Conservation (phyloP, 768 basidiomycete species). For the Russula virescens region DNA sequence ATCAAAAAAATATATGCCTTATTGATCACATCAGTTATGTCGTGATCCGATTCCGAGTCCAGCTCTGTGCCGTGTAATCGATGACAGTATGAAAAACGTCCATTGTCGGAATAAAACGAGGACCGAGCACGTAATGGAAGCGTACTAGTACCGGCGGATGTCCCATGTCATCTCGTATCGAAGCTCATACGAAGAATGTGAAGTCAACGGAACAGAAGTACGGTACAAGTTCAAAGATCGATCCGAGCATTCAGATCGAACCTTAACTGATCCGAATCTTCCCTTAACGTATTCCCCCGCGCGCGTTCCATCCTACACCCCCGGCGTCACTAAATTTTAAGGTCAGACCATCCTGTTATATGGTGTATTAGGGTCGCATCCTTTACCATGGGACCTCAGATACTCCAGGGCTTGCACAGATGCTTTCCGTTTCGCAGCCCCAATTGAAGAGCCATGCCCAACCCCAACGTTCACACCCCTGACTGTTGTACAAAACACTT, state of each 20-base stretch:
- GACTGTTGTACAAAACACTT: not conserved
- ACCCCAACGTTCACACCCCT: slow-evolving; percentile 14
- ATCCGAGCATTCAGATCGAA: not conserved
- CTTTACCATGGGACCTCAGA: slow-evolving; percentile 10
- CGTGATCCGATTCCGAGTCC: too few relatives aligned
- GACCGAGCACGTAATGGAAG: slow-evolving; percentile 15
- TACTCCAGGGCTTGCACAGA: slow-evolving; percentile 16
- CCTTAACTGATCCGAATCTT: not conserved
- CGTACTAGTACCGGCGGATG: not conserved
- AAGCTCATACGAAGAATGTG: too few relatives aligned
- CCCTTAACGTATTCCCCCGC: not conserved
- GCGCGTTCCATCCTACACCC: too few relatives aligned
- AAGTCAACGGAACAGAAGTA: too few relatives aligned
- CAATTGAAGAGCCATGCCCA: slow-evolving; percentile 14
- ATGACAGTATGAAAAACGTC: too few relatives aligned
- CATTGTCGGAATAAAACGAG: not conserved
- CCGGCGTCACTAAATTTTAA: not conserved
- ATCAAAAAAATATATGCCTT: slow-evolving; percentile 80
- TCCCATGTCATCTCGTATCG: too few relatives aligned
- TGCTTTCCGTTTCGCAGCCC: slow-evolving; percentile 15
- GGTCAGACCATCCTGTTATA: not conserved
- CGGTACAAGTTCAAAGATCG: too few relatives aligned
- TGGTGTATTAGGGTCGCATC: not conserved
- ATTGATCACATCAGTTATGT: slow-evolving; percentile 36
- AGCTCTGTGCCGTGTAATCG: too few relatives aligned